phyloP scores from a whole-genome alignment of 2,329 filamentous ascomycete genomes.

The Botryotinia convoluta region DNA sequence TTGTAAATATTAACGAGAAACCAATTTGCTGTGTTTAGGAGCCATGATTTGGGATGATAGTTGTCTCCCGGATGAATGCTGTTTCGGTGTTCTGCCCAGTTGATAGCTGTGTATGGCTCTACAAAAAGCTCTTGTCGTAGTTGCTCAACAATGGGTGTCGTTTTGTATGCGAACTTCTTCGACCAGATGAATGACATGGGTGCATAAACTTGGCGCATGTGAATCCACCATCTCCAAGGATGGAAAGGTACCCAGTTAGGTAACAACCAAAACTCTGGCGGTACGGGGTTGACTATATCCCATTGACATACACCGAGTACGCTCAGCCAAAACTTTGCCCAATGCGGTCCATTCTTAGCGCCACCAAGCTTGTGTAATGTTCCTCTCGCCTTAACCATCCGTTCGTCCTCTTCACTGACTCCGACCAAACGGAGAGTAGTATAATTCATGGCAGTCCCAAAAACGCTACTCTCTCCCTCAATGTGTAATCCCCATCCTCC shows the following conservation, averaged over 20 bases:
- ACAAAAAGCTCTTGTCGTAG: constrained; percentile 81
- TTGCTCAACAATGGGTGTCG: constrained; percentile 69
- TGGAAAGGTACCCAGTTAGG: constrained; percentile 88
- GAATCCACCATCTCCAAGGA: constrained; percentile 97
- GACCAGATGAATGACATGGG: constrained; percentile 91
- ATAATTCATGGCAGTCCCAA: constrained; percentile 90
- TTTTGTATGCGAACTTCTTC: constrained; percentile 72
- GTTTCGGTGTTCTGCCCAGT: constrained; percentile 77
- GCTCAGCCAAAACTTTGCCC: constrained; percentile 95
- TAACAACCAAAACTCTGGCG: constrained; percentile 88
- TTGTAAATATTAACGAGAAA: constrained; percentile 75
- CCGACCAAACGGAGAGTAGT: constrained; percentile 76
- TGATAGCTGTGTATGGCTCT: constrained; percentile 72
- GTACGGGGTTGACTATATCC: constrained; percentile 92
- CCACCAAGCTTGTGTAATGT: constrained; percentile 84
- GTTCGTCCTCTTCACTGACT: constrained; percentile 75
- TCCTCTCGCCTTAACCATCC: constrained; percentile 80
- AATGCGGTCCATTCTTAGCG: constrained; percentile 80
- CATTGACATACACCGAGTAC: constrained; percentile 79
- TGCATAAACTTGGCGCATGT: constrained; percentile 94
- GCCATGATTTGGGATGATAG: constrained; percentile 86
- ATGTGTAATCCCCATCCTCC: constrained; percentile 98
- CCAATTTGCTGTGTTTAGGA: constrained; percentile 78
- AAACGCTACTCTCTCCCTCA: constrained; percentile 87
- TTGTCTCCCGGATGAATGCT: constrained; percentile 78